Conservation (phyloP, 139 green algal species). For the Closterium sp. region DNA sequence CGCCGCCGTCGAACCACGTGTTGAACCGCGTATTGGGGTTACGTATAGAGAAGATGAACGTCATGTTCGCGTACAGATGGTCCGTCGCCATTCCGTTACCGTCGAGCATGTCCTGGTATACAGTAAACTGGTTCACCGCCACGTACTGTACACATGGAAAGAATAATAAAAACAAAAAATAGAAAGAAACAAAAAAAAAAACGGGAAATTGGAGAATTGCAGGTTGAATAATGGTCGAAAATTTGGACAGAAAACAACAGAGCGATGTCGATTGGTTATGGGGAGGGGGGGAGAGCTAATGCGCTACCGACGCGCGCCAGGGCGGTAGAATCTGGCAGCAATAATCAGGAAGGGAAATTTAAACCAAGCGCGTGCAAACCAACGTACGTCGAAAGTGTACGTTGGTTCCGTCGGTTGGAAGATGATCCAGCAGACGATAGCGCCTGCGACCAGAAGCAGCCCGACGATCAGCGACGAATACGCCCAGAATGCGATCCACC, state of each 20-base stretch:
- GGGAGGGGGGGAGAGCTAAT: no score
- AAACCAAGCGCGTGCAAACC: not conserved
- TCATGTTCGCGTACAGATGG: not conserved
- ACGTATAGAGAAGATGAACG: not conserved
- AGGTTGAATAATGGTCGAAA: no score
- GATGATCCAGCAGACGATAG: not conserved
- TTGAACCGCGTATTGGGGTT: not conserved
- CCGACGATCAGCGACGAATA: not conserved
- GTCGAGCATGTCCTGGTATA: not conserved
- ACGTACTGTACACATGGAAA: not conserved
- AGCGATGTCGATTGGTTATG: no score
- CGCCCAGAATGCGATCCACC: not conserved
- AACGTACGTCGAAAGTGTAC: not conserved
- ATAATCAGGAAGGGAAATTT: no score
- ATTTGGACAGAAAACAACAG: no score
- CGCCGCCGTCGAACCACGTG: not conserved
- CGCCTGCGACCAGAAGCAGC: not conserved
- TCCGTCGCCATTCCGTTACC: conserved; percentile 1
- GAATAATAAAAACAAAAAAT: no score
- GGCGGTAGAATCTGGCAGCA: no score
- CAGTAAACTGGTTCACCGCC: not conserved
- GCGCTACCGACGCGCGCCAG: no score
- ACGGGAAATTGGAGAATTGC: not conserved
- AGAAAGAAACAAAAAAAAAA: not conserved
- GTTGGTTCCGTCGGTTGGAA: not conserved